A percentile compares a stretch with the other conserved stretches of the same genome.
Evolutionary conservation across 2,329 filamentous ascomycete genomes (phyloP).

Genomic region (Ambrosiella xylebori): DNA sequence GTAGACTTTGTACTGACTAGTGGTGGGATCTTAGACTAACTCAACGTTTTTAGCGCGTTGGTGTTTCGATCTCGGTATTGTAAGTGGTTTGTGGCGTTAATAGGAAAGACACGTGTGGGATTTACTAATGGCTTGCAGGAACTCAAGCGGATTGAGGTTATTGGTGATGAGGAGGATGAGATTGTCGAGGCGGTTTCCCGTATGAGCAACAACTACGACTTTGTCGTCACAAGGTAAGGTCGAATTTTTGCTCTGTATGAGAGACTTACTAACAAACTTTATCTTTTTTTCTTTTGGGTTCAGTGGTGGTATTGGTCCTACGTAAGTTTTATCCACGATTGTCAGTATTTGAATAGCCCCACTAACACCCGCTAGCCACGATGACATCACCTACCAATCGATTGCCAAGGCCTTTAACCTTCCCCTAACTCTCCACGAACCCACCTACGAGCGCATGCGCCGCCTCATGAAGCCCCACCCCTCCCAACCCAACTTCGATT

Average conservation of each 20-base stretch:
- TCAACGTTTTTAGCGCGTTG: constrained; percentile 47
- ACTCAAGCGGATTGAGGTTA: constrained; percentile 78
- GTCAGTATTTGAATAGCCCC: not conserved
- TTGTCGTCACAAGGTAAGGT: constrained; percentile 64
- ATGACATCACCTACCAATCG: constrained; percentile 92
- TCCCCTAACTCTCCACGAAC: constrained; percentile 58
- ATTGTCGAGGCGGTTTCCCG: constrained; percentile 74
- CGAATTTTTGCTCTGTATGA: not conserved
- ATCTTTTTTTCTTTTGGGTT: constrained; percentile 9
- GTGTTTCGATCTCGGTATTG: constrained; percentile 45
- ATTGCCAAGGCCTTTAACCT: constrained; percentile 80
- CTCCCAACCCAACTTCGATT: constrained; percentile 59
- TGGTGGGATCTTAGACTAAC: constrained; percentile 22
- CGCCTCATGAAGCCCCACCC: constrained; percentile 56
- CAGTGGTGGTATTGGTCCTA: constrained; percentile 84
- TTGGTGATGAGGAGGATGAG: constrained; percentile 78
- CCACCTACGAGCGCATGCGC: constrained; percentile 70
- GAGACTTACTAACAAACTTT: not conserved
- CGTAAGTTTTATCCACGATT: constrained; percentile 36
- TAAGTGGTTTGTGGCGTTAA: constrained; percentile 19
- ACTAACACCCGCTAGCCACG: constrained; percentile 42
- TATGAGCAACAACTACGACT: constrained; percentile 82
- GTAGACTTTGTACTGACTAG: not conserved
- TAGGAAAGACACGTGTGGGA: not conserved
- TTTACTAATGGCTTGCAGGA: constrained; percentile 25